Evolutionary conservation across 345 rosid species (phyloP).

Genomic region (Sapria himalayana): DNA sequence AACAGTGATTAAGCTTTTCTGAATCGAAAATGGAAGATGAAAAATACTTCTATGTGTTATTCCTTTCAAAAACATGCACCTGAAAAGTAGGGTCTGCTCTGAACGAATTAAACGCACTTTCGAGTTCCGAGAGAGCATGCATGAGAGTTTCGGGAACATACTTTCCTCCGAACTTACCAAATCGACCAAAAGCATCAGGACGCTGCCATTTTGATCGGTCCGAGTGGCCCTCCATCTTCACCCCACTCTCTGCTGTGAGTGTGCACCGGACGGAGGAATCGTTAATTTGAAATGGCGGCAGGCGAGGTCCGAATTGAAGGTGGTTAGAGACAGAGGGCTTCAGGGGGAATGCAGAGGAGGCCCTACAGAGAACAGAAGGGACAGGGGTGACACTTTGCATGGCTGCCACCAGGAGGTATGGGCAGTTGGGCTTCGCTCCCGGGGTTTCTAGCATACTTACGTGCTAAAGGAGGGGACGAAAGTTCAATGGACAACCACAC

Average conservation of each 20-base stretch:
- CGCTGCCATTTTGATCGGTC: conserved; percentile 25
- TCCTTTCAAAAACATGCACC: too few relatives aligned
- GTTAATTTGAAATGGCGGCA: conserved; percentile 5
- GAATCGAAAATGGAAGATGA: too few relatives aligned
- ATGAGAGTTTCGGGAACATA: conserved; percentile 88
- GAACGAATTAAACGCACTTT: conserved; percentile 44
- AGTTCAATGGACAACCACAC: too few relatives aligned
- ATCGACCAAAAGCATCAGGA: conserved; percentile 79
- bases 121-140: conserved; percentile 71
- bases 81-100: conserved; percentile 46
- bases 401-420: too few relatives aligned
- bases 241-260: conserved; percentile 21
- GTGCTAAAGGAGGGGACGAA: too few relatives aligned
- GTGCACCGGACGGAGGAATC: conserved; percentile 25
- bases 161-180: conserved; percentile 79
- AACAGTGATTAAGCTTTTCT: too few relatives aligned
- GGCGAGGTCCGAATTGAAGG: conserved; percentile 8
- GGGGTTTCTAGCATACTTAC: too few relatives aligned
- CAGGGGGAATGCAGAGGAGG: conserved; percentile 2
- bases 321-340: conserved; percentile 1
- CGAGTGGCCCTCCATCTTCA: conserved; percentile 19
- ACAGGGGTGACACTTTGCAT: too few relatives aligned
- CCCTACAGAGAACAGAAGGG: too few relatives aligned
- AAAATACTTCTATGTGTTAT: too few relatives aligned
- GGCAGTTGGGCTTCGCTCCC: too few relatives aligned